Evolutionary conservation across 2,329 filamentous ascomycete species (phyloP).

Genomic region (Zymoseptoria ardabiliae): DNA sequence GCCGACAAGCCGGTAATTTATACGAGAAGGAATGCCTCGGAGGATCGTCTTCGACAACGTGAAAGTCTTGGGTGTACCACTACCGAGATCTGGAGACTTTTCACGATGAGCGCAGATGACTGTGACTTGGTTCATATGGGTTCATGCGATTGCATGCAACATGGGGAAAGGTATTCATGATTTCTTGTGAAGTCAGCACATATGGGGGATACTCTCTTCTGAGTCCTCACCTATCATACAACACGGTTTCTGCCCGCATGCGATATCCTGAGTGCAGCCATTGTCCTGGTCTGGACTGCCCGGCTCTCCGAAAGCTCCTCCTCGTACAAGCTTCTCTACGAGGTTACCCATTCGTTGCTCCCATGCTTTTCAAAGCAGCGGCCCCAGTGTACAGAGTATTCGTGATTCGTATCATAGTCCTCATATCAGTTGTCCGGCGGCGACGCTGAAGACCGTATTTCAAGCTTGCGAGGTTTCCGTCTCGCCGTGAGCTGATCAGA

Average conservation of each 20-base stretch:
- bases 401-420: not conserved
- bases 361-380: not conserved
- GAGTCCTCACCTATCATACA: not conserved
- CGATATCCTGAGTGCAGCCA: not conserved
- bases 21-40: not conserved
- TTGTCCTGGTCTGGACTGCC: not conserved
- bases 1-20: not conserved
- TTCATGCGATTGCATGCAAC: not conserved
- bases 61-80: not conserved
- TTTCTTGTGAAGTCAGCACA: not conserved
- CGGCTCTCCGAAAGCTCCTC: not conserved
- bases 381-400: not conserved
- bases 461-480: constrained; percentile 5
- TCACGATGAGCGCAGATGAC: not conserved
- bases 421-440: not conserved
- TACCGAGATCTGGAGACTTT: not conserved
- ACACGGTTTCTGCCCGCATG: not conserved
- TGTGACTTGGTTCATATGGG: not conserved
- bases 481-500: constrained; percentile 4
- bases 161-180: not conserved
- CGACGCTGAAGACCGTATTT: not conserved
- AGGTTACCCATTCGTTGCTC: not conserved
- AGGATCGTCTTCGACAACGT: not conserved
- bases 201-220: not conserved
- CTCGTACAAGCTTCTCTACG: not conserved